Conservation (phyloP, 495 filamentous ascomycete genomes). For the Chaetomium fimeti region DNA sequence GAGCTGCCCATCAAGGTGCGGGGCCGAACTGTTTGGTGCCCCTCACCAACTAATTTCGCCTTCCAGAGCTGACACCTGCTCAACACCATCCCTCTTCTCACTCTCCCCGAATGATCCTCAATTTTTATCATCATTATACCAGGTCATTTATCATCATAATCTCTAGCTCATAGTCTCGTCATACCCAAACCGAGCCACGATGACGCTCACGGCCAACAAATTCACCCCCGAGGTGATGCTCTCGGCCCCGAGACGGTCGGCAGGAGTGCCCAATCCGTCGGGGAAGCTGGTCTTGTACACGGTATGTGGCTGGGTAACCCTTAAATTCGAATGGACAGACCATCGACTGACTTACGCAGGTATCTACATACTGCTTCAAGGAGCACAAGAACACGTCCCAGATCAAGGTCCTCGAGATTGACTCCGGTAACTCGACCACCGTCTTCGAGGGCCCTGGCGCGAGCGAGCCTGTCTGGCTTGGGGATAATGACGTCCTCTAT, state of each 20-base stretch:
- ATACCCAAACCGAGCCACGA: constrained; percentile 30
- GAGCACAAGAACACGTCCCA: constrained; percentile 71
- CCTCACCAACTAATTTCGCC: neutral
- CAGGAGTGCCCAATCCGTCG: constrained; percentile 69
- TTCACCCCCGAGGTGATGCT: constrained; percentile 83
- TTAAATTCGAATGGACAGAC: neutral
- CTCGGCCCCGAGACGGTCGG: constrained; percentile 75
- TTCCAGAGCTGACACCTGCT: neutral
- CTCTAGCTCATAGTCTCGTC: neutral
- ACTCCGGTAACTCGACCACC: constrained; percentile 61
- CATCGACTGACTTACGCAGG: constrained; percentile 13
- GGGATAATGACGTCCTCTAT: constrained; percentile 63
- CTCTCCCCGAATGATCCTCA: neutral
- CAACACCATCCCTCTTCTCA: neutral
- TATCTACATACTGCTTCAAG: constrained; percentile 79
- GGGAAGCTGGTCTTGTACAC: constrained; percentile 71
- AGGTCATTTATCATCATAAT: neutral
- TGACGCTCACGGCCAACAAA: constrained; percentile 66
- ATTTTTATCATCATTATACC: neutral
- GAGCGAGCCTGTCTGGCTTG: constrained; percentile 76
- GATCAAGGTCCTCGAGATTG: constrained; percentile 72
- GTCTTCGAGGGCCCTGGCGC: constrained; percentile 63
- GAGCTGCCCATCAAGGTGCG: constrained; percentile 5
- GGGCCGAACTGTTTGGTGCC: constrained; percentile 10
- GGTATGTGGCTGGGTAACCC: constrained; percentile 21